A percentile compares a stretch with the other conserved stretches of the same genome.
These are phyloP conservation scores for Populus tomentosa DNA, from an alignment of 441 rosid species.

Conservation along the genomic window DNA sequence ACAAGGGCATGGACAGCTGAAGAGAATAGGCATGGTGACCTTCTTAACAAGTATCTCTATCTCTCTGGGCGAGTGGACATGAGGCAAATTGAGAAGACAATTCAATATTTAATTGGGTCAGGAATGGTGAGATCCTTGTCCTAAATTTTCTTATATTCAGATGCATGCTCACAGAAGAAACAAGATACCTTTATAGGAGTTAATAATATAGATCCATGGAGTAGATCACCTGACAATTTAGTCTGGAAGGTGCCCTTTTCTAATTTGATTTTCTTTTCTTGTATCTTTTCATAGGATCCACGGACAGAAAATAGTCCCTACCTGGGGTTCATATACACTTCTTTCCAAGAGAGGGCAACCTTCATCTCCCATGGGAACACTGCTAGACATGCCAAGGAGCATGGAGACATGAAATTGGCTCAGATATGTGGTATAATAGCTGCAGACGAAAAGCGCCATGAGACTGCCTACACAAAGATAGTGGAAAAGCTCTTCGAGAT, in stretches of 20 bases:
- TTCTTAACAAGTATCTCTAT: slow-evolving; percentile 83
- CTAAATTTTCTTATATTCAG: background rate
- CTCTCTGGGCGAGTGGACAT: slow-evolving; percentile 88
- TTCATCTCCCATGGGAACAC: slow-evolving; percentile 94
- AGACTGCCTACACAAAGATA: slow-evolving; percentile 88
- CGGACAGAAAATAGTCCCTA: slow-evolving; percentile 85
- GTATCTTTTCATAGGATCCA: slow-evolving; percentile 54
- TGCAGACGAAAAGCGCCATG: slow-evolving; percentile 93
- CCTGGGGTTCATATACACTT: slow-evolving; percentile 85
- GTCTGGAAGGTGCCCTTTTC: background rate
- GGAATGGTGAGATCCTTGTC: slow-evolving; percentile 80
- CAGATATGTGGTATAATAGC: slow-evolving; percentile 92
- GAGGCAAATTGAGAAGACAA: slow-evolving; percentile 91
- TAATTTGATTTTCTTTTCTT: background rate
- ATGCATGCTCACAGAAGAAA: background rate
- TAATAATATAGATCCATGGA: background rate
- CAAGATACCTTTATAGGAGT: background rate
- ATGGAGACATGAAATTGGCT: slow-evolving; percentile 75
- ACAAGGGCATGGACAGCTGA: slow-evolving; percentile 98
- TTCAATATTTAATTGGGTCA: slow-evolving; percentile 89
- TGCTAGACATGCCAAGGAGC: slow-evolving; percentile 81
- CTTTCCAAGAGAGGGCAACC: slow-evolving; percentile 97
- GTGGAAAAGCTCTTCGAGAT: slow-evolving; percentile 82
- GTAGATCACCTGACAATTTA: background rate
- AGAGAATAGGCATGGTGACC: slow-evolving; percentile 94